Evolutionary conservation across 257 asterid genomes (phyloP).

Genomic region (Coffea canephora): DNA sequence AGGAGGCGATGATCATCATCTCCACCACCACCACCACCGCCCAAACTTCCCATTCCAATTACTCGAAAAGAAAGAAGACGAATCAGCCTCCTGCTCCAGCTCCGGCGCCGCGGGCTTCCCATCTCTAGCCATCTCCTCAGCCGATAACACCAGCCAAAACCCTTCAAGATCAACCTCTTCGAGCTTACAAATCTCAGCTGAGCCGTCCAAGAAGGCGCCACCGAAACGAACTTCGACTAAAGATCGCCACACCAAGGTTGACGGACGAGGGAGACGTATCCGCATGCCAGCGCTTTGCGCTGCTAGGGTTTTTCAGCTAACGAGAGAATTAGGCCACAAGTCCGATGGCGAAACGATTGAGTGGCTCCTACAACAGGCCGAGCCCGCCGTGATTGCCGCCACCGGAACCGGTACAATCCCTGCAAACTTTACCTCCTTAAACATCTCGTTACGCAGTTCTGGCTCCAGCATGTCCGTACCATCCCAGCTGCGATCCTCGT

Average conservation of each 20-base stretch:
- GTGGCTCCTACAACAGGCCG: slow-evolving; percentile 96
- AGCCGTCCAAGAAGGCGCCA: slow-evolving; percentile 59
- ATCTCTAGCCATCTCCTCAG: slow-evolving; percentile 35
- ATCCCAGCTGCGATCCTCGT: slow-evolving; percentile 74
- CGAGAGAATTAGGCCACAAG: slow-evolving; percentile 90
- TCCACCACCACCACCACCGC: slow-evolving; percentile 53
- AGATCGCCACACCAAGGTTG: slow-evolving; percentile 91
- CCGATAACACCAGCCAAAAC: slow-evolving; percentile 37
- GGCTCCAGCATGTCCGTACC: slow-evolving; percentile 94
- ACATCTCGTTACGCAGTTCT: slow-evolving; percentile 83
- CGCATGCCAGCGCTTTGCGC: slow-evolving; percentile 98
- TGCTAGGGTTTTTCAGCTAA: slow-evolving; percentile 95
- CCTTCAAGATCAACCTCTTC: slow-evolving; percentile 32
- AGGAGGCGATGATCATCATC: slow-evolving; percentile 76
- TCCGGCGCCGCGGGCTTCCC: slow-evolving; percentile 31
- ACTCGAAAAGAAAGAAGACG: slow-evolving; percentile 74
- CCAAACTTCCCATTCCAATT: slow-evolving; percentile 82
- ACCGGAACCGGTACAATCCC: slow-evolving; percentile 98
- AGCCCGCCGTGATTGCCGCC: slow-evolving; percentile 89
- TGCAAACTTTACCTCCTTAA: slow-evolving; percentile 85
- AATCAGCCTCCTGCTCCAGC: slow-evolving; percentile 32
- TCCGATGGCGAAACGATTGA: slow-evolving; percentile 92
- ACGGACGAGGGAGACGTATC: slow-evolving; percentile 90
- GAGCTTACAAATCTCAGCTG: slow-evolving; percentile 41
- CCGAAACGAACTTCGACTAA: slow-evolving; percentile 81